Evolutionary conservation across 1,139 yeast species (phyloP), one percentile per base, ranked within the genome.

Genomic region (Meyerozyma carpophila): DNA sequence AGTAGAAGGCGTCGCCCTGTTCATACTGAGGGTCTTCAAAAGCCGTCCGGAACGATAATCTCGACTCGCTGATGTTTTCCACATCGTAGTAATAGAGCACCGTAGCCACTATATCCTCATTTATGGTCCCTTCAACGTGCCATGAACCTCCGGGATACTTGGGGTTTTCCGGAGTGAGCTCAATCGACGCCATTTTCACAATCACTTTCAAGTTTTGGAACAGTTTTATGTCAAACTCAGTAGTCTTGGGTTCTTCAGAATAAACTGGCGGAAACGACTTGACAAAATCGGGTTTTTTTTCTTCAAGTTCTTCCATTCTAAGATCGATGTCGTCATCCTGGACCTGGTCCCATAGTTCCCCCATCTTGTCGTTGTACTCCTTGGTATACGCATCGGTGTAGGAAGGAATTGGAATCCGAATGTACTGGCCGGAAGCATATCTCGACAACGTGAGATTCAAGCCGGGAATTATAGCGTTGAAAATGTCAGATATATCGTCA

Each of bases 41-140:
- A 0, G 62, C 58, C 3, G 56, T 47, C 44, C 71, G 55, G 53
- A 71, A 72, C 5, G 63, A 53, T 21, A 73, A 55, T 16, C 46
- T 55, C 4, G 74, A 66, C 28, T 65, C 68, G 4, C 66, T 55
- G 42, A 72, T 69, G 50, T 72, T 72, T 18, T 66, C 72, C 13
- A 56, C 47, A 47, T 73, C 77, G 47, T 72, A 73, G 51, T 72
- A 72, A 54, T 70, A 72, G 36, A 72, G 52, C 1, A 64, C 58
- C 1, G 76, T 70, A 2, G 74, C 75, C 2, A 72, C 65, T 40
- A 73, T 72, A 48, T 68, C 69, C 52, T 73, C 78, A 47, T 66
- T 66, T 37, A 63, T 58, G 3, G 68, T 60, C 1, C 77, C 78
- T 50, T 73, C 78, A 0, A 71, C 63, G 44, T 73, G 77, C 77